Base-by-base conservation (phyloP, 75 land plant species). In the Isoetes taiwanensis region DNA sequence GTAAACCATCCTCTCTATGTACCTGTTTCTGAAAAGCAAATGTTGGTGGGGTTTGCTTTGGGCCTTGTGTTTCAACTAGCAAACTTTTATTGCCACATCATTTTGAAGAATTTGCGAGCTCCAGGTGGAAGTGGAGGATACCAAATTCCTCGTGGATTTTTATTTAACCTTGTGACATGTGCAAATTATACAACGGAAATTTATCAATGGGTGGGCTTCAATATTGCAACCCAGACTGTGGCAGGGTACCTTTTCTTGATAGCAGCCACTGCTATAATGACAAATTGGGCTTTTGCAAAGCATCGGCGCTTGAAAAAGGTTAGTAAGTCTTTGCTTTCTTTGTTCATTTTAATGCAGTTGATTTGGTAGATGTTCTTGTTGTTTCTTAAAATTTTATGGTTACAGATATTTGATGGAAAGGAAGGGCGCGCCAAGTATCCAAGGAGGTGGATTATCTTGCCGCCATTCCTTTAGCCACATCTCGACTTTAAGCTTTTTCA, bases 181-280 rank as follows among this genome's bases (percentile, higher is more conserved):
- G 97, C 93, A 30, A 90, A 90, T 64, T 90, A 90, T 72, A 90
- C 97, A 3, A 90, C 94, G 3, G 97, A 90, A 75, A 86, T 82
- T 41, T 90, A 86, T 67, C 97, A 90, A 64, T 90, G 93, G 97
- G 34, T 90, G 52, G 93, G 97, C 0, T 90, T 86, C 65, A 90
- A 90, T 43, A 78, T 90, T 61, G 93, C 97, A 0, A 86, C 97
- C 42, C 97, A 90, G 72, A 90, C 87, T 24, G 70, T 86, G 28
- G 86, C 87, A 14, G 97, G 97, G 25, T 86, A 82, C 66, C 48
- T 78, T n/a, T 90, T 90, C 38, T 74, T 83, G 35, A 74, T 71
- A 32, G 97, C 85, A 38, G 93, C 97, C 5, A 60, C 81, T 34
- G 30, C 29, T 29, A 86, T 90, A 26, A 90, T 90, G 97, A 76